These are phyloP conservation scores for Ceratocystis eucalypticola DNA, from an alignment of 2,329 filamentous ascomycete species.

Conservation along the genomic window DNA sequence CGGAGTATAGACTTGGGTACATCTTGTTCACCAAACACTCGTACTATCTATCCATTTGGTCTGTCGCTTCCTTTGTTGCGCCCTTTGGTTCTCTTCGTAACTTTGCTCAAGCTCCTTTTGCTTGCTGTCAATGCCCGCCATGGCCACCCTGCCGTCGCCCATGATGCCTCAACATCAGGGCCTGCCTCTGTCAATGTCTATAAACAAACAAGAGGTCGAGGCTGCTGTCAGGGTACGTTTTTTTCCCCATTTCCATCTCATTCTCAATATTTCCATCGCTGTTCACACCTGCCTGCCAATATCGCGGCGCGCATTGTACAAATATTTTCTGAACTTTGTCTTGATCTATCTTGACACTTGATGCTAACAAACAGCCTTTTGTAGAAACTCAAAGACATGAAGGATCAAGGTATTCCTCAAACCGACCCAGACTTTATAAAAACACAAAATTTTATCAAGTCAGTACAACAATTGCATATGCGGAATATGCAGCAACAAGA, in stretches of 20 bases:
- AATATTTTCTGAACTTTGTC: not conserved
- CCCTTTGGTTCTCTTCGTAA: not conserved
- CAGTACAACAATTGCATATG: conserved; percentile 53
- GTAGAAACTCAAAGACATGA: conserved; percentile 83
- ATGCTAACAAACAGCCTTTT: not conserved
- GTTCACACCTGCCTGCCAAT: too few species aligned
- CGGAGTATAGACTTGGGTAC: not conserved
- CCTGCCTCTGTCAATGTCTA: conserved; percentile 8
- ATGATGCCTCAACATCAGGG: conserved; percentile 17
- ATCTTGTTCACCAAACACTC: too few species aligned
- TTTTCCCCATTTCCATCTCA: not conserved
- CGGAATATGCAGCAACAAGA: conserved; percentile 36
- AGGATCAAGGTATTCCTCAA: conserved; percentile 63
- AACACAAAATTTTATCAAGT: conserved; percentile 58
- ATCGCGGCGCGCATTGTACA: too few species aligned
- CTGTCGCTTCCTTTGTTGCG: not conserved
- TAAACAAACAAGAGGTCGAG: conserved; percentile 16
- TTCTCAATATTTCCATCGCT: not conserved
- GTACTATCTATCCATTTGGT: not conserved
- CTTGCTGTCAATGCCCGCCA: conserved; percentile 12
- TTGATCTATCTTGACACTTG: not conserved
- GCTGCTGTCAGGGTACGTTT: conserved; percentile 16
- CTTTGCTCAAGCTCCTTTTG: not conserved
- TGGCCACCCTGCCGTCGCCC: conserved; percentile 19
- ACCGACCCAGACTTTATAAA: conserved; percentile 82